Base-by-base conservation (phyloP, 2,329 filamentous ascomycete species). In the Stagonosporopsis vannaccii region DNA sequence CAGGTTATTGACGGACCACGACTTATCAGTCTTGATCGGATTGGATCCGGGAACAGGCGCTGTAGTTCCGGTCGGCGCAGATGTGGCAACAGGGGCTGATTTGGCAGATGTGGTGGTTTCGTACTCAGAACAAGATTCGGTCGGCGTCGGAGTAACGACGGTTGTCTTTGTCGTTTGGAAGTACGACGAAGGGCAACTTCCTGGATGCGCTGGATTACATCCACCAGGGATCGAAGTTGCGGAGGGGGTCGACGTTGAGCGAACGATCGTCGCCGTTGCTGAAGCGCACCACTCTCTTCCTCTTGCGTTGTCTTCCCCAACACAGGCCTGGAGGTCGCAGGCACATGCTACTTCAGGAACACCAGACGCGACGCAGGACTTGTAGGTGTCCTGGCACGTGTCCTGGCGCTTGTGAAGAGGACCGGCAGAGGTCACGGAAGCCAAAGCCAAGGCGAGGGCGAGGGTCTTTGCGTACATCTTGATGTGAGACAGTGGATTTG, bases 1-100 rank as follows among this genome's bases (percentile, higher is more conserved):
- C 6, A 61, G 23, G 42, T 53, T 47, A 17, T 58, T 22, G 19
- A 63, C 44, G 13, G 59, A 35, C 61, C 61, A 63, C 17, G 61
- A 56, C 37, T 61, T 61, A 28, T 49, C 60, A 15, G 51, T 51
- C 23, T 51, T 49, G 19, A 47, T 44, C n/a, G 58, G 58, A 43
- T 35, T 51, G 23, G 55, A 61, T 6, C 42, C 51, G 7, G 48
- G 39, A 23, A 41, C 40, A 13, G 55, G 44, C 7, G 52, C 56
- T 3, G 52, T 35, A 13, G 51, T 37, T 13, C 45, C 17, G 1
- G 37, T 40, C 26, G 54, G 36, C 4, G 50, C 33, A 2, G 37
- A 40, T 13, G 37, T 23, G 37, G 20, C 37, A 23, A 20, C 20
- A 6, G 37, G 11, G 5, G 37, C n/a, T 2, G n/a, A 36, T n/a